Evolutionary conservation across 2,329 filamentous ascomycete species (phyloP).

Genomic region (Scolecobasidium constrictum): DNA sequence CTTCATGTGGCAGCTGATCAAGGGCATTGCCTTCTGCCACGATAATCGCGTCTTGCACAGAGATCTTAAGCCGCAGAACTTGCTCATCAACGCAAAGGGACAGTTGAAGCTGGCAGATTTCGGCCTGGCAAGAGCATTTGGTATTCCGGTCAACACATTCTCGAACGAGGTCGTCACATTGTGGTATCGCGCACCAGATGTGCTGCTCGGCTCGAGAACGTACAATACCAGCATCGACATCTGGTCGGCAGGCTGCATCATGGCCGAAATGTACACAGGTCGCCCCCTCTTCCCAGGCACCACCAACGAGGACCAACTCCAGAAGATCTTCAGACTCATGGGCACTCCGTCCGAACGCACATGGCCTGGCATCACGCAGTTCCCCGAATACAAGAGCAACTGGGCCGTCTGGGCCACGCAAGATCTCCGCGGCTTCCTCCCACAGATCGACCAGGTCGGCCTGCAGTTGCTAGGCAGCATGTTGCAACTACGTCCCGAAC

Average conservation of each 20-base stretch:
- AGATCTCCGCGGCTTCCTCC: conserved; percentile 75
- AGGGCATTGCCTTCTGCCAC: conserved; percentile 96
- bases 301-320: conserved; percentile 93
- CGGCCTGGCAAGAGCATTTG: conserved; percentile 85
- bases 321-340: conserved; percentile 98
- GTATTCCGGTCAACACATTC: conserved; percentile 96
- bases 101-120: conserved; percentile 91
- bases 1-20: conserved; percentile 96
- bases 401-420: conserved; percentile 94
- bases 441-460: conserved; percentile 78
- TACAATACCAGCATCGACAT: conserved; percentile 99
- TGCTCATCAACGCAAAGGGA: conserved; percentile 87
- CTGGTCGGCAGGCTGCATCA: conserved; percentile 98
- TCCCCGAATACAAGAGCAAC: conserved; percentile 94
- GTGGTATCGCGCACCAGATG: conserved; percentile 95
- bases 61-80: conserved; percentile 91
- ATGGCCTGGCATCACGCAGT: conserved; percentile 90
- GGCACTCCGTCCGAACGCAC: conserved; percentile 90
- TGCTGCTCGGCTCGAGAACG: conserved; percentile 82
- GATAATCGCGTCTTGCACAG: conserved; percentile 93
- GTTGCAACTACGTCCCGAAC: conserved; percentile 85
- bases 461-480: conserved; percentile 82
- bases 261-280: conserved; percentile 99
- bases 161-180: conserved; percentile 96
- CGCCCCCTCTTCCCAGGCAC: conserved; percentile 92